phyloP scores from a whole-genome alignment of 805 yeast species.

The Wickerhamomyces chaumierensis region DNA sequence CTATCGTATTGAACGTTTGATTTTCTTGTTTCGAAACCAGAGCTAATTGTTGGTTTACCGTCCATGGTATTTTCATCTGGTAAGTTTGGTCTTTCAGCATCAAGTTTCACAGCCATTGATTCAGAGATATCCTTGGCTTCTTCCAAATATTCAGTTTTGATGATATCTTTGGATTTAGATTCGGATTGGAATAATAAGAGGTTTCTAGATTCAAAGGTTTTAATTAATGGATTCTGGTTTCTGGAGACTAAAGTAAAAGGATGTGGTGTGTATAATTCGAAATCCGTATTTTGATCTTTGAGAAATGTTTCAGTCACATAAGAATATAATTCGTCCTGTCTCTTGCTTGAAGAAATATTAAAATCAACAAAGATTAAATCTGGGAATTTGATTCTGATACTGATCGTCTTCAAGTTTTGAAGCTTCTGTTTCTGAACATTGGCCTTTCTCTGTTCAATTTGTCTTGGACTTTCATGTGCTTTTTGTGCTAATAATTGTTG shows the following conservation, averaged over 20 bases:
- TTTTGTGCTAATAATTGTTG: conserved; percentile 34
- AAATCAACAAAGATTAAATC: conserved; percentile 42
- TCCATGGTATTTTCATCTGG: conserved; percentile 2
- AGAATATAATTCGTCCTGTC: conserved; percentile 21
- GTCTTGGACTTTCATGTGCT: conserved; percentile 26
- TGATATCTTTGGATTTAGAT: conserved; percentile 9
- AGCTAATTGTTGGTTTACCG: conserved; percentile 10
- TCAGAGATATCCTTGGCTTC: conserved; percentile 23
- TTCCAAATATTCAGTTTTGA: conserved; percentile 19
- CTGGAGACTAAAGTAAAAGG: conserved; percentile 28
- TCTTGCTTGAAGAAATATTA: conserved; percentile 33
- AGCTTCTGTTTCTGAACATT: conserved; percentile 10
- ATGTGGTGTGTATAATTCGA: conserved; percentile 33
- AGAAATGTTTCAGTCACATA: conserved; percentile 20
- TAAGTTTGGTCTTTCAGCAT: conserved; percentile 5
- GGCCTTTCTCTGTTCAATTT: conserved; percentile 2
- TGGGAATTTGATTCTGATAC: conserved; percentile 45
- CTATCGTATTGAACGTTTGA: neutral
- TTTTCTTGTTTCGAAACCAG: neutral
- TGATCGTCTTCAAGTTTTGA: conserved; percentile 13
- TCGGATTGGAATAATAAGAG: conserved; percentile 23
- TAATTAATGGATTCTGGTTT: conserved; percentile 21
- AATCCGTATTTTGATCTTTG: conserved; percentile 18
- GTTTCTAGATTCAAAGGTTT: conserved; percentile 35
- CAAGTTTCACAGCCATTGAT: conserved; percentile 17